Base-by-base conservation (phyloP, 495 filamentous ascomycete genomes). In the Penicillium cosmopolitanum region DNA sequence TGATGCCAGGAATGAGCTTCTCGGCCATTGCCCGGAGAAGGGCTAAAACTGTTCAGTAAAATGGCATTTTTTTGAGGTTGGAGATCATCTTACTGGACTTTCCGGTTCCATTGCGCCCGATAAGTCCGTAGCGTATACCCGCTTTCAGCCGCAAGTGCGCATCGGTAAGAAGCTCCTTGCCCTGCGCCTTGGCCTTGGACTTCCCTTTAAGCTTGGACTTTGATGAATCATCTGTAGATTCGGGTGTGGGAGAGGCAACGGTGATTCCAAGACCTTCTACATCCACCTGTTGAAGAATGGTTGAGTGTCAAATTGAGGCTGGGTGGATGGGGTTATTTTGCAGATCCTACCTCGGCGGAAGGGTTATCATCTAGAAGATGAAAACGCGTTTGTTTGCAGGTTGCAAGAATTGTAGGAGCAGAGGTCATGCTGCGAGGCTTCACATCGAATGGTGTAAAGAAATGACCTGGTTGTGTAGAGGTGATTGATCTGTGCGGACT, bases 1-100 rank as follows among this genome's bases (percentile, higher is more conserved):
- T 86, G 55, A 95, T 89, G 1, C 89, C 89, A 2, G 91, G 90
- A 43, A 95, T 89, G 36, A 91, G 78, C 64, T 91, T 91, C 53
- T 91, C 85, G 10, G 85, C 88, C 55, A 95, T 85, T 18, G 91
- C 88, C 57, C 84, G 82, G 35, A 93, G 72, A 21, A 95, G 73
- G 3, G 90, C 88, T 90, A 38, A 0, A 56, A 18, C 9, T 7
- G 4, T 21, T 12, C 6, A 36, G 47, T 42, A 50, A 10, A 10
- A 50, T 31, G 28, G 4, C n/a, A 16, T 25, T 25, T 19, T 19
- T 7, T 7, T 8, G 15, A 19, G 18, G 33, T 5, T 16, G 31
- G 28, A 16, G 25, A 28, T 28, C 16, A 42, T 50, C 84, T 73
- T 66, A 90, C 87, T 95, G 16, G 87, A 90, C 70, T 95, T 95